Evolutionary conservation across 2,329 filamentous ascomycete genomes (phyloP), one percentile per base, ranked within the genome.

Genomic region (Mariannaea elegans): DNA sequence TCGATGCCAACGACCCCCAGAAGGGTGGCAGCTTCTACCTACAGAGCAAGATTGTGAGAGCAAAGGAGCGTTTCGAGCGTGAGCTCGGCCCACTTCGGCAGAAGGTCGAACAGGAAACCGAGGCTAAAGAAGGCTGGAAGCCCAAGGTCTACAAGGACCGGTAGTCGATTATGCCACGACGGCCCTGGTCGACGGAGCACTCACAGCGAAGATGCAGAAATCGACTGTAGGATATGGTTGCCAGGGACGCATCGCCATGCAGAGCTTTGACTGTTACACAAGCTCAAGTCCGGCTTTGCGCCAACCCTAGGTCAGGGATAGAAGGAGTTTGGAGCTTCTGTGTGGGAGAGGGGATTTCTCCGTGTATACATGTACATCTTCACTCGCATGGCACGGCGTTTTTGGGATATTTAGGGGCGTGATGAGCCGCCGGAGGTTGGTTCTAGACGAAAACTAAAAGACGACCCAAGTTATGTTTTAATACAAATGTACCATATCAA

Each of bases 21-120:
- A 97, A 97, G 74, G 95, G 95, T 32, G 95, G 95, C 52, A 97
- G 93, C 72, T 99, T 99, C 79, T 99, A 99, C 78, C 84, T 99
- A 47, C 95, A 99, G 80, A 98, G 94, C 84, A 99, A 99, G 81
- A 88, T 99, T 55, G 80, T 98, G 69, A 85, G 95, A 63, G 95
- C 95, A 59, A 87, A 94, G 71, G 94, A 99, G 80, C 84, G 95
- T 65, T 90, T 99, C 79, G 94, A 98, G 81, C 84, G 90, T 71
- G 94, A 99, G 78, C 81, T 95, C 38, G 84, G 88, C 65, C 88
- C 91, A 59, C 85, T 89, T 60, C 83, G 88, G 71, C 89, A 92
- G 74, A 88, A 89, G 74, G 84, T 85, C 13, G 87, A 89, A 68
- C 83, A 87, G 71, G 93, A 97, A 73, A 89, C 90, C 56, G 93